A percentile compares a stretch with the other conserved stretches of the same genome.
phyloP scores from a whole-genome alignment of 148 eudicot genomes.

The Rhododendron vialii region DNA sequence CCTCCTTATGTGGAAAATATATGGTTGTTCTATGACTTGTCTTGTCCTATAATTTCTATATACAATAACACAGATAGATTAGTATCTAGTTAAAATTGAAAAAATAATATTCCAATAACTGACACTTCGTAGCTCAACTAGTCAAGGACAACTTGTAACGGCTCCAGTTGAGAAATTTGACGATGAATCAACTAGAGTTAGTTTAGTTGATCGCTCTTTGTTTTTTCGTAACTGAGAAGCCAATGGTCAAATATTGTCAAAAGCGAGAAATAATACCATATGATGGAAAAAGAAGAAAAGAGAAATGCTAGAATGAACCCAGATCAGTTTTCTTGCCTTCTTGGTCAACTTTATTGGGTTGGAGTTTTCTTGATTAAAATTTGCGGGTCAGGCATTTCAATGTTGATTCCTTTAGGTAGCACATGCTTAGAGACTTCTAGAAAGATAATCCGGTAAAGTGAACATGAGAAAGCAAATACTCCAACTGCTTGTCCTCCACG shows the following conservation, averaged over 20 bases:
- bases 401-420: too few relatives aligned
- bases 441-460: too few relatives aligned
- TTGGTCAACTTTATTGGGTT: not conserved
- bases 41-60: not conserved
- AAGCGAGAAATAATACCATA: not conserved
- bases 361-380: not conserved
- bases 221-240: too few relatives aligned
- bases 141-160: not conserved
- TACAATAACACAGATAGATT: not conserved
- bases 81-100: not conserved
- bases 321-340: not conserved
- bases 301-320: not conserved
- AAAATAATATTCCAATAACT: not conserved
- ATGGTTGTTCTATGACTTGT: not conserved
- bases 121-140: not conserved
- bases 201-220: not conserved
- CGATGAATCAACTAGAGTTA: not conserved
- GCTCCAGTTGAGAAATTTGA: not conserved
- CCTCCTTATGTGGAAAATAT: not conserved
- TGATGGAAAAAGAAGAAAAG: too few relatives aligned
- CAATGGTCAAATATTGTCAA: too few relatives aligned
- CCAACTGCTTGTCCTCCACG: too few relatives aligned
- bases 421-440: not conserved
- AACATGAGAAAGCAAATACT: too few relatives aligned
- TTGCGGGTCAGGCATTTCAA: too few relatives aligned